phyloP scores from a whole-genome alignment of 1,139 yeast species.

The Taphrina communis region DNA sequence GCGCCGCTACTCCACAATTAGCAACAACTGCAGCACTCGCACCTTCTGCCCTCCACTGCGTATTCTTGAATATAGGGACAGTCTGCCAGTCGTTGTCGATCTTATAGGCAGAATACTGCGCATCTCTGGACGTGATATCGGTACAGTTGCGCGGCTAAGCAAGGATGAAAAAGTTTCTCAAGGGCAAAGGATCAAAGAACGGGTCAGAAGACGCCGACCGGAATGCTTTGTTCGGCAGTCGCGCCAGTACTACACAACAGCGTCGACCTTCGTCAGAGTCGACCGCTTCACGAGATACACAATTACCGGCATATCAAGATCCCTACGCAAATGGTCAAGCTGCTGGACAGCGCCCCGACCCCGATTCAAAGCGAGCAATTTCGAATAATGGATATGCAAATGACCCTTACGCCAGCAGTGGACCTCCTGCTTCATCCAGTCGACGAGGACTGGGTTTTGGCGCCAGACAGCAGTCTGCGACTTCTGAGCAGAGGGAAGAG shows the following conservation, averaged over 20 bases:
- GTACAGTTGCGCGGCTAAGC: neutral
- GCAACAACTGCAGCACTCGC: neutral
- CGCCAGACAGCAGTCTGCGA: constrained; percentile 13
- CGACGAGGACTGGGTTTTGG: neutral
- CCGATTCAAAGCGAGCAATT: neutral
- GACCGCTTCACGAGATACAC: constrained; percentile 27
- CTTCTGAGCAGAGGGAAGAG: constrained; percentile 33
- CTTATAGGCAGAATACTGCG: no score
- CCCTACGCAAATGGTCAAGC: constrained; percentile 12
- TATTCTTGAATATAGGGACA: no score
- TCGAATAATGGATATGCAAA: constrained; percentile 6
- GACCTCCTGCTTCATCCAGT: neutral
- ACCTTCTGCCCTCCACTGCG: neutral
- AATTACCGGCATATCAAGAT: constrained; percentile 35
- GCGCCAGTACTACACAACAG: constrained; percentile 6
- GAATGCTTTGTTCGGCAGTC: constrained; percentile 36
- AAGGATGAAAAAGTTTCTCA: constrained; percentile 37
- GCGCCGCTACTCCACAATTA: constrained; percentile 2
- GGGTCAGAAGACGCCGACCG: constrained; percentile 30
- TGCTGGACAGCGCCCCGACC: constrained; percentile 7
- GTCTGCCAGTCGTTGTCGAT: no score
- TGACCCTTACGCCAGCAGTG: constrained; percentile 31
- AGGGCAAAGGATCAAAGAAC: constrained; percentile 6
- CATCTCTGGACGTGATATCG: no score
- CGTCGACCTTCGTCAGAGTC: constrained; percentile 19